Conservation (phyloP, 192 early-diverging fungal genomes). For the Entomortierella parvispora region DNA sequence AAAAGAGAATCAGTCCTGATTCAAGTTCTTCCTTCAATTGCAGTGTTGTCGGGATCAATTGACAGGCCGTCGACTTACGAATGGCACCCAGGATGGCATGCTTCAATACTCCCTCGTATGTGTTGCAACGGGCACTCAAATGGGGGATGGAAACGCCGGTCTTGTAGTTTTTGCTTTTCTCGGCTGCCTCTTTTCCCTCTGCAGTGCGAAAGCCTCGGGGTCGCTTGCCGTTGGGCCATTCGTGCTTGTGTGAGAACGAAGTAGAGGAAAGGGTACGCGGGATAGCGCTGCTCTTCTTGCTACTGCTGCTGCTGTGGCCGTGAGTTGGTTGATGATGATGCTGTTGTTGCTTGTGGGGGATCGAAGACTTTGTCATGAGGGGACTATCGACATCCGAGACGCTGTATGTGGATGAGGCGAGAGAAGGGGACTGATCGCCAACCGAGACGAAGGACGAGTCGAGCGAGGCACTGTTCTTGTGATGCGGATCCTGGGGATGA, state of each 20-base stretch:
- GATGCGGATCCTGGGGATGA: no score
- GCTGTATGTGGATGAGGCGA: slow-evolving; percentile 26
- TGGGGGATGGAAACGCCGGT: slow-evolving; percentile 39
- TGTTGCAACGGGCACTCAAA: slow-evolving; percentile 37
- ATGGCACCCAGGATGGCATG: slow-evolving; percentile 47
- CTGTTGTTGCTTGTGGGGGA: slow-evolving; percentile 27
- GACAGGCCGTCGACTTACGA: slow-evolving; percentile 35
- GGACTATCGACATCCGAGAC: slow-evolving; percentile 24
- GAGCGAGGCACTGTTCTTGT: no score
- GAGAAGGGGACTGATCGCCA: neutral
- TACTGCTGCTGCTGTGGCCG: neutral
- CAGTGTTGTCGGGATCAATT: neutral
- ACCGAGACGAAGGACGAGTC: slow-evolving; percentile 14
- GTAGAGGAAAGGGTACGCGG: neutral
- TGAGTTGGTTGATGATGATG: no score
- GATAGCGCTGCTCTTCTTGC: neutral
- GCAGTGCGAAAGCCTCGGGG: slow-evolving; percentile 39
- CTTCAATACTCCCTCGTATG: slow-evolving; percentile 40
- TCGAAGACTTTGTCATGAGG: neutral
- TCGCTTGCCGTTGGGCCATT: slow-evolving; percentile 49
- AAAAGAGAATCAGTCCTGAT: neutral
- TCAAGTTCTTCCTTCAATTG: neutral
- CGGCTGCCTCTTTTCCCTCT: slow-evolving; percentile 48
- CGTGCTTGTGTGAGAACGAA: slow-evolving; percentile 17
- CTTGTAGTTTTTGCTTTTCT: slow-evolving; percentile 47